Evolutionary conservation across 177 flowering plant genomes (phyloP).

Genomic region (Telopea speciosissima): DNA sequence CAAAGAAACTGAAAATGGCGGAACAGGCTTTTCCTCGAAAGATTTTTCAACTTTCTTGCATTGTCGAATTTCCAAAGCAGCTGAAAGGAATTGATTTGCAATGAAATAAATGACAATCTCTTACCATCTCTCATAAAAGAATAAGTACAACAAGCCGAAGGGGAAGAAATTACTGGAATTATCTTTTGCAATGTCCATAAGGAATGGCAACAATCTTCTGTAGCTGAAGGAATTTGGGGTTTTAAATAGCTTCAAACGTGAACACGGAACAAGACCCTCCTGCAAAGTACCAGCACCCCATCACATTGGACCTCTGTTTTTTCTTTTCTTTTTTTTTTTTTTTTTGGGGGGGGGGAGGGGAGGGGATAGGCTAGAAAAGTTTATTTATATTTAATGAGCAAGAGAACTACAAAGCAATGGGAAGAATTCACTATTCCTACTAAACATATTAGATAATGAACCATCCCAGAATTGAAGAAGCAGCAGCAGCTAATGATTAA

Average conservation of each 20-base stretch:
- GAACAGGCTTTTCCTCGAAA: conserved; percentile 12
- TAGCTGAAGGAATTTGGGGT: conserved; percentile 49
- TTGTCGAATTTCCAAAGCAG: conserved; percentile 13
- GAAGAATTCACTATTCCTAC: not conserved
- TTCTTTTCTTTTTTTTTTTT: no score
- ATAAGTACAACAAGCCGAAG: not conserved
- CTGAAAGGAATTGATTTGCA: conserved; percentile 12
- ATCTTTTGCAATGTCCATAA: conserved; percentile 37
- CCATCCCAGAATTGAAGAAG: not conserved
- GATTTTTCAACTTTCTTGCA: conserved; percentile 16
- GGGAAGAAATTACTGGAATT: conserved; percentile 24
- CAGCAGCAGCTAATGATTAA: not conserved
- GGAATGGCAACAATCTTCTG: conserved; percentile 65
- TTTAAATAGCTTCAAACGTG: conserved; percentile 36
- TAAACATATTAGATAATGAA: no score
- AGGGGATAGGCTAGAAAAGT: no score
- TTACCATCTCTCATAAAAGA: not conserved
- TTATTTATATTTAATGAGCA: no score
- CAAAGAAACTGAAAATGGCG: conserved; percentile 1
- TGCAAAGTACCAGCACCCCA: not conserved
- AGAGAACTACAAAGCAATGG: not conserved
- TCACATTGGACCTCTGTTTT: not conserved
- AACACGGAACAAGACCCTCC: conserved; percentile 34
- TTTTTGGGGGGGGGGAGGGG: no score
- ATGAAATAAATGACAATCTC: no score